Percentiles rank a stretch among this genome's conserved stretches.
These are phyloP conservation scores for Hortiboletus campestris DNA, from an alignment of 768 basidiomycete species.

Conservation along the genomic window DNA sequence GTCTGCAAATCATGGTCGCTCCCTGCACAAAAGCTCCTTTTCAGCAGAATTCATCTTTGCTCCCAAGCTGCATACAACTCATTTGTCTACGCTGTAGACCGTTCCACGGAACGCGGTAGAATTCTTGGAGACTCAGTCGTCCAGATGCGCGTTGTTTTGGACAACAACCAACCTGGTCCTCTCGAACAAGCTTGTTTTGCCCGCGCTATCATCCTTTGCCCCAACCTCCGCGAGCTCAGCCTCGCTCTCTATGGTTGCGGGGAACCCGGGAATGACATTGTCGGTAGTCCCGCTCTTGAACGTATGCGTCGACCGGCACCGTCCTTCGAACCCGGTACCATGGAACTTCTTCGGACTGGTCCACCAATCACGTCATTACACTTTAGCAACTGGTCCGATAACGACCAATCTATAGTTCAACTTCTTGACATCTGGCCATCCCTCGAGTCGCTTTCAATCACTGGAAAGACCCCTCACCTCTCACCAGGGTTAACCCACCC, in stretches of 20 bases:
- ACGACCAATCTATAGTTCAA: conserved; percentile 53
- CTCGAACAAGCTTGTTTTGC: conserved; percentile 59
- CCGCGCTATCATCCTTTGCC: conserved; percentile 55
- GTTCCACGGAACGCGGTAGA: conserved; percentile 45
- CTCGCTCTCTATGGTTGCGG: conserved; percentile 60
- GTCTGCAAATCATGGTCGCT: conserved; percentile 67
- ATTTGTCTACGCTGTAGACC: conserved; percentile 52
- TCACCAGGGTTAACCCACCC: conserved; percentile 36
- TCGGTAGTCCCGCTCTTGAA: conserved; percentile 45
- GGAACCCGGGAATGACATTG: conserved; percentile 48
- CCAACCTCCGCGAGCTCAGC: conserved; percentile 53
- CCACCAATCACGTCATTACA: conserved; percentile 51
- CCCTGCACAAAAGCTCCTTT: conserved; percentile 64
- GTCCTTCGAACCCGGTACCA: conserved; percentile 50
- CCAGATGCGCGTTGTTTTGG: conserved; percentile 55
- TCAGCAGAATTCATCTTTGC: conserved; percentile 53
- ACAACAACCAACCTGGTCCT: conserved; percentile 63
- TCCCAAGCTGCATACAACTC: conserved; percentile 52
- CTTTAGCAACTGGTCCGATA: conserved; percentile 73
- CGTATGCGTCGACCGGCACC: conserved; percentile 52
- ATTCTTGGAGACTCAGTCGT: conserved; percentile 53
- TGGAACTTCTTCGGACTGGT: conserved; percentile 53
- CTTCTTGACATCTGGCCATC: conserved; percentile 64
- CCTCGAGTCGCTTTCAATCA: conserved; percentile 53
- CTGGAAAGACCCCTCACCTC: conserved; percentile 55